Base-by-base conservation (phyloP, 2,329 filamentous ascomycete genomes). In the Triangularia setosa region DNA sequence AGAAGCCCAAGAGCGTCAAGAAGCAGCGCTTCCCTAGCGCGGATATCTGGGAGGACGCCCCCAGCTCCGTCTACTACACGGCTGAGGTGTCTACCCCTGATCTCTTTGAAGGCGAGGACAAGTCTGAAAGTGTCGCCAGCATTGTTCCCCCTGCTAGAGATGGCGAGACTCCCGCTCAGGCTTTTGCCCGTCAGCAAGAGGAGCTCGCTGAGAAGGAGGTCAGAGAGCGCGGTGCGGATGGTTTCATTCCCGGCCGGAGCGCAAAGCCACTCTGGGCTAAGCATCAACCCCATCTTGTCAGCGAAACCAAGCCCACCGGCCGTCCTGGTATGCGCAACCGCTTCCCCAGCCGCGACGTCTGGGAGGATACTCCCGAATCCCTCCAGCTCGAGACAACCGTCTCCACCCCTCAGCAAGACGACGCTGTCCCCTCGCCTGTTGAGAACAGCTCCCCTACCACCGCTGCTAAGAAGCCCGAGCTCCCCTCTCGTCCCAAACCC, bases 21-120 rank as follows among this genome's bases (percentile, higher is more conserved):
- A 85, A 87, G 68, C 89, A 90, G 65, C 77, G 84, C 67, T 99
- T 99, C 77, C 95, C 95, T 1, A 97, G 93, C 76, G 90, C 93
- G 75, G 95, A 99, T 75, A 87, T 98, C 48, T 99, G 95, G 95
- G 95, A 99, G 79, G 96, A 99, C 75, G 90, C 92, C 0, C 95
- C 96, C 3, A 90, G 88, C 73, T 97, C 93, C 77, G 82, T 92
- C 60, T 88, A 95, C 72, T 87, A 85, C 72, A 89, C 86, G 33
- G 88, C 93, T 2, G 93, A 91, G 65, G 94, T 98, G 7, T 91
- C 90, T 2, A 95, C 92, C 0, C 93, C 93, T 1, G 90, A 93
- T 69, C 79, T 73, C 68, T 76, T 66, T 65, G 78, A 75, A 28
- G 72, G 70, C 23, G 56, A 68, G 21, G 66, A 67, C 12, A 72